A percentile compares a stretch with the other conserved stretches of the same genome.
Evolutionary conservation across 2,329 filamentous ascomycete genomes (phyloP).

Genomic region (Neofusicoccum ribis): DNA sequence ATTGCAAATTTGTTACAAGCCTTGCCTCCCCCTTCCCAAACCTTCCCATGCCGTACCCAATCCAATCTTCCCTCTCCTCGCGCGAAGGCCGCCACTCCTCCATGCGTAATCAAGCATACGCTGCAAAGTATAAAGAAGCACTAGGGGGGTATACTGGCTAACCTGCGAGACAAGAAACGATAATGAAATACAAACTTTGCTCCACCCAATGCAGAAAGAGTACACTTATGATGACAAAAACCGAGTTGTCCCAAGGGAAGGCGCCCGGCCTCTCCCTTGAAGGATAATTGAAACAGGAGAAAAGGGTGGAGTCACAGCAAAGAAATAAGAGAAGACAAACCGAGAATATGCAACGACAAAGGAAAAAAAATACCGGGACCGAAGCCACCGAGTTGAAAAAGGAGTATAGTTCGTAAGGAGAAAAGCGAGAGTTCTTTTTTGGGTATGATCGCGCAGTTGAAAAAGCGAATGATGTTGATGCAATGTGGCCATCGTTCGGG

Average conservation of each 20-base stretch:
- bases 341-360: neutral
- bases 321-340: neutral
- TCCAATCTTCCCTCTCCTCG: neutral
- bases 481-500: neutral
- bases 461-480: conserved; percentile 7
- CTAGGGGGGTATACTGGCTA: conserved; percentile 14
- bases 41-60: neutral
- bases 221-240: conserved; percentile 14
- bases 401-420: neutral
- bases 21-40: neutral
- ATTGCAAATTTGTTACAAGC: conserved; percentile 8
- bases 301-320: neutral
- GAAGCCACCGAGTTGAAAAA: neutral
- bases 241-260: neutral
- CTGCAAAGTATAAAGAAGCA: conserved; percentile 16
- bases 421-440: conserved; percentile 14
- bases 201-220: conserved; percentile 9
- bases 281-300: neutral
- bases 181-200: conserved; percentile 5
- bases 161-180: conserved; percentile 12
- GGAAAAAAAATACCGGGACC: neutral
- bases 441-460: neutral
- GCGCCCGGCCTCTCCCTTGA: neutral
- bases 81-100: conserved; percentile 3
- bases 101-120: conserved; percentile 11